These are phyloP conservation scores for Cercospora beticola DNA, from an alignment of 2,329 filamentous ascomycete species.

Conservation along the genomic window DNA sequence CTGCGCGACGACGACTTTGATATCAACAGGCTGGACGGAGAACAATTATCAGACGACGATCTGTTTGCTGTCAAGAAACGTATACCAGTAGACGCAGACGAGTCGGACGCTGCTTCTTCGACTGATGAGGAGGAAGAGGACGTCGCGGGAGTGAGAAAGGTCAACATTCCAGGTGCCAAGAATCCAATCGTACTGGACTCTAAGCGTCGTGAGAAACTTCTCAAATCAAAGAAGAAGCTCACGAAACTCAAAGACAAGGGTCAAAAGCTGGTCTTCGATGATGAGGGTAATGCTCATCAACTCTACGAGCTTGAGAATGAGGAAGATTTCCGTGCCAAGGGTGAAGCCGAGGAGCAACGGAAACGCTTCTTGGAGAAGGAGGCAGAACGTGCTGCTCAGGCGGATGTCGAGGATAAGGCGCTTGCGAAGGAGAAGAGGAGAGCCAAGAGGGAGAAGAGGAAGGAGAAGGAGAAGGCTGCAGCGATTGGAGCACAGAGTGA, in stretches of 20 bases:
- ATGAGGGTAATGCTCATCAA: conserved; percentile 80
- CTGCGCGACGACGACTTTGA: conserved; percentile 58
- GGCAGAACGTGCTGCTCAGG: conserved; percentile 65
- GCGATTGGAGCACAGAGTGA: conserved; percentile 28
- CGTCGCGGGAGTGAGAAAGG: conserved; percentile 54
- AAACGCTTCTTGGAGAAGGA: conserved; percentile 76
- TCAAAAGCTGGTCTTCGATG: conserved; percentile 85
- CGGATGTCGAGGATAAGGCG: conserved; percentile 80
- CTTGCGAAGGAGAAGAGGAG: conserved; percentile 73
- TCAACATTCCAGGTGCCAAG: conserved; percentile 64
- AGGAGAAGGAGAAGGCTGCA: conserved; percentile 62
- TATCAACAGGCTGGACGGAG: conserved; percentile 36
- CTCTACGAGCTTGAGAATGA: conserved; percentile 88
- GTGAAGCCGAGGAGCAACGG: conserved; percentile 73
- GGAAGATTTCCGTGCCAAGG: conserved; percentile 72
- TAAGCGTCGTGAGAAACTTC: conserved; percentile 91
- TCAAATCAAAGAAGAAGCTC: conserved; percentile 91
- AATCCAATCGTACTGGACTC: conserved; percentile 83
- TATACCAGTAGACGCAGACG: conserved; percentile 67
- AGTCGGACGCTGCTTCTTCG: conserved; percentile 40
- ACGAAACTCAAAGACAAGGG: conserved; percentile 87
- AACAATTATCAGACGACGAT: conserved; percentile 57
- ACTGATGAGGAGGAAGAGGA: conserved; percentile 36
- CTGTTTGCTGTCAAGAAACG: conserved; percentile 90
- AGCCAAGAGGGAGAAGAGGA: conserved; percentile 73